phyloP scores from a whole-genome alignment of 352 stramenopile species.

The Globisporangium sylvaticum region DNA sequence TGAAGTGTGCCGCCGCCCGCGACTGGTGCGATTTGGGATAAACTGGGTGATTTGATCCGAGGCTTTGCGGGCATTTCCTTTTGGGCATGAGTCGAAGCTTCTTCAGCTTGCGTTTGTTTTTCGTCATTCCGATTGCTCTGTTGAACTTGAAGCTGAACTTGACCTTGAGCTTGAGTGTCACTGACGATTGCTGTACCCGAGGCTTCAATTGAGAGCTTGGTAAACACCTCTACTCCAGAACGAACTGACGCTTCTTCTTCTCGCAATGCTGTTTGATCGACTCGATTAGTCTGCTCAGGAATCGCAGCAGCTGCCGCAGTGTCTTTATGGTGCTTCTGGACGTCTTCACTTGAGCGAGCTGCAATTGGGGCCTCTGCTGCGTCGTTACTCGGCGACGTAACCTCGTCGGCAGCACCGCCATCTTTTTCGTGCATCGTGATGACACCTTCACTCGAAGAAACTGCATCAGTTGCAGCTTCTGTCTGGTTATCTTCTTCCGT shows the following conservation, averaged over 20 bases:
- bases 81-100: background rate
- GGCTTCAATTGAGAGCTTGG: background rate
- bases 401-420: too few relatives aligned
- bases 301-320: background rate
- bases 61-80: background rate
- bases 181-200: background rate
- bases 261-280: background rate
- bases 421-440: background rate
- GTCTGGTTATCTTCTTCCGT: background rate
- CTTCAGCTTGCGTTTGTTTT: background rate
- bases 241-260: background rate
- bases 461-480: background rate
- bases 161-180: background rate
- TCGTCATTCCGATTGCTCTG: background rate
- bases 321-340: background rate
- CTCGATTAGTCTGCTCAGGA: background rate
- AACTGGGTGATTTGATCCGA: background rate
- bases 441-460: background rate
- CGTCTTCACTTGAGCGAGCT: background rate
- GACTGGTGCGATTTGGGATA: background rate
- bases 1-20: background rate
- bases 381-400: background rate
- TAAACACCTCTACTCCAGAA: background rate
- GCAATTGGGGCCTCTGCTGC: background rate
- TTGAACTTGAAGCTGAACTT: background rate